Base-by-base conservation (phyloP, 805 yeast genomes). In the Metschnikowia santaceciliae region DNA sequence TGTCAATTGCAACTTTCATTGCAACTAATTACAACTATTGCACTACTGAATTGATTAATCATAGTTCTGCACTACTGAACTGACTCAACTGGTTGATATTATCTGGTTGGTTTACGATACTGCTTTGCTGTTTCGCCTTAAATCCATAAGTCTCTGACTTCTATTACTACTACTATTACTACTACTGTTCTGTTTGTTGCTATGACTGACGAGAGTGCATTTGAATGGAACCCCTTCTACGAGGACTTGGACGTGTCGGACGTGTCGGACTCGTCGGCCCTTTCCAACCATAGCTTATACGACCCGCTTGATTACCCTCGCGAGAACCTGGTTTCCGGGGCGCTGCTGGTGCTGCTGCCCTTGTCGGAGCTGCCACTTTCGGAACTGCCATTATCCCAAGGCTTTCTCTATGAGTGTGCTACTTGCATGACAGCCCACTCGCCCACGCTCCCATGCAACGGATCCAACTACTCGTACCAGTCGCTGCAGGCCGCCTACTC, bases 201-300 rank as follows among this genome's bases (percentile, higher is more conserved):
- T 6, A 42, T 42, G 46, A 15, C 46, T 4, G 46, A 42, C 32
- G 46, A 42, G 10, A 32, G 22, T 6, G 36, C 19, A 43, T 55
- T 57, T 46, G 61, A 58, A 41, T 58, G 61, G 61, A 58, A 58
- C 56, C 55, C 61, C 26, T 60, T 56, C 13, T 56, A 57, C 42
- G 58, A 52, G 32, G 46, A 39, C 41, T 43, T 47, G 13, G 51
- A 42, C 38, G 37, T 36, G 41, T 20, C 39, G 2, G 35, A 39
- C 20, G 13, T n/a, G 19, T n/a, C 46, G 39, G 11, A 26, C 30
- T 26, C 30, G 30, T 26, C 30, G 11, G 30, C 30, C 30, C 30
- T 26, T 26, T 26, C 30, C 11, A 26, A 37, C 13, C n/a, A 10
- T 15, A 23, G 32, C 22, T 32, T 36, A n/a, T 44, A 44, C 17